These are phyloP conservation scores for Ballota nigra DNA, from an alignment of 257 asterid genomes.

Conservation along the genomic window DNA sequence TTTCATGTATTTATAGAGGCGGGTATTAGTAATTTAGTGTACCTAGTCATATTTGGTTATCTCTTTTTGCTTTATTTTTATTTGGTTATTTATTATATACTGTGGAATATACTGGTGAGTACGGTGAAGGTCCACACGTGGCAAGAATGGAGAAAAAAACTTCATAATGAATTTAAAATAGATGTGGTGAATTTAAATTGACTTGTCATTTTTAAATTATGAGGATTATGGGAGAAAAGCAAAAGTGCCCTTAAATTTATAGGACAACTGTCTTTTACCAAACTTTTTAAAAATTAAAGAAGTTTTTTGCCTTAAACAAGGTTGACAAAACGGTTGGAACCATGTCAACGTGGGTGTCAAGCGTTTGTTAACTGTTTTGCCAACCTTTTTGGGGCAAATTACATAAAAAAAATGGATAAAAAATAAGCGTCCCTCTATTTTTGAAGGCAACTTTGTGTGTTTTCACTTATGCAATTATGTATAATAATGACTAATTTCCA, in stretches of 20 bases:
- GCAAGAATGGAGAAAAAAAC: not conserved
- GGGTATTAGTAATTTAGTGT: not conserved
- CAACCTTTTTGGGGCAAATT: too few species aligned
- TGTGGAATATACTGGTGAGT: slow-evolving; percentile 18
- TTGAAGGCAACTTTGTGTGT: too few species aligned
- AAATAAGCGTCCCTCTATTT: too few species aligned
- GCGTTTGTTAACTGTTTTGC: too few species aligned
- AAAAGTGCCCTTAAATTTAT: too few species aligned
- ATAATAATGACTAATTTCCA: not conserved
- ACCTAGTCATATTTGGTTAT: not conserved
- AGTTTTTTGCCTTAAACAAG: too few species aligned
- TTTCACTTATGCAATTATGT: not conserved
- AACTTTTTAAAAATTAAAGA: too few species aligned
- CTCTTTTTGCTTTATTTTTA: not conserved
- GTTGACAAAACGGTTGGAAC: too few species aligned
- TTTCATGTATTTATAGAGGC: slow-evolving; percentile 28
- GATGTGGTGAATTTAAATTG: not conserved
- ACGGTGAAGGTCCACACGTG: not conserved
- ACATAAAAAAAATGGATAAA: too few species aligned
- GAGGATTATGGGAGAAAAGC: not conserved
- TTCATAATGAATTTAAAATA: not conserved
- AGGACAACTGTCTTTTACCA: too few species aligned
- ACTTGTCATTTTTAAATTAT: not conserved
- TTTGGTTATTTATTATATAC: not conserved
- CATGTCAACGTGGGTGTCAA: too few species aligned